These are phyloP conservation scores for Eremomyces bilateralis DNA, from an alignment of 495 filamentous ascomycete genomes.

Conservation along the genomic window DNA sequence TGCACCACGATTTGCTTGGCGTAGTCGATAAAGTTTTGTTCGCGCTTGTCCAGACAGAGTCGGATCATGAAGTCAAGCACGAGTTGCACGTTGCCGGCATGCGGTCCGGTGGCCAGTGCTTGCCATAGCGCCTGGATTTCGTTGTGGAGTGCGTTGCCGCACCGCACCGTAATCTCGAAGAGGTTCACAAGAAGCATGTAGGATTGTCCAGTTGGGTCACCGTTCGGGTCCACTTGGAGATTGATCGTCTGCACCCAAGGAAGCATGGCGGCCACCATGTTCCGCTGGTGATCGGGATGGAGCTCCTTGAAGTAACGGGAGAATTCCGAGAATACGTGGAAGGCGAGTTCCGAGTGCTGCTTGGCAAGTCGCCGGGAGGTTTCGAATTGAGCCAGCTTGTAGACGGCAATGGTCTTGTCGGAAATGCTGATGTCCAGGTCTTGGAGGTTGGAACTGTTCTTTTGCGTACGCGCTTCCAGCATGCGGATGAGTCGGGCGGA, in stretches of 20 bases:
- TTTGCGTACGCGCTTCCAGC: slow-evolving; percentile 65
- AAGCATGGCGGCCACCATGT: slow-evolving; percentile 81
- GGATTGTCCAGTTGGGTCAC: slow-evolving; percentile 68
- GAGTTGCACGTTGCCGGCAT: slow-evolving; percentile 85
- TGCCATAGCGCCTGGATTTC: slow-evolving; percentile 97
- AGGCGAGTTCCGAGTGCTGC: slow-evolving; percentile 70
- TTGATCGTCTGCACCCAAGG: slow-evolving; percentile 94
- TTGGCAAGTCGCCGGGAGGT: slow-evolving; percentile 78
- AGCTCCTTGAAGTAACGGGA: slow-evolving; percentile 75
- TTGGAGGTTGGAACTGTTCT: slow-evolving; percentile 61
- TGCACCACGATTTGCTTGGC: slow-evolving; percentile 97
- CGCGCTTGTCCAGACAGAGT: slow-evolving; percentile 74
- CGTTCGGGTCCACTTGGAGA: slow-evolving; percentile 82
- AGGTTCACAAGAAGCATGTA: slow-evolving; percentile 93
- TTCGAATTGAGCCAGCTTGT: slow-evolving; percentile 92
- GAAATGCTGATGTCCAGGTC: slow-evolving; percentile 97
- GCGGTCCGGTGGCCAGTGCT: slow-evolving; percentile 78
- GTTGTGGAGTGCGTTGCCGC: slow-evolving; percentile 69
- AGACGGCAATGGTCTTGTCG: slow-evolving; percentile 93
- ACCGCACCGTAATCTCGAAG: slow-evolving; percentile 88
- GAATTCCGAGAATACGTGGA: slow-evolving; percentile 88
- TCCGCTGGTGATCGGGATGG: slow-evolving; percentile 59
- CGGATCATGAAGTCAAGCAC: slow-evolving; percentile 90
- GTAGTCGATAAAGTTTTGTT: slow-evolving; percentile 94
- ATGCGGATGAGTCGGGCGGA: slow-evolving; percentile 65